A percentile compares a stretch with the other conserved stretches of the same genome.
Conservation (phyloP, 2,329 filamentous ascomycete species). For the Aspergillus flavus region DNA sequence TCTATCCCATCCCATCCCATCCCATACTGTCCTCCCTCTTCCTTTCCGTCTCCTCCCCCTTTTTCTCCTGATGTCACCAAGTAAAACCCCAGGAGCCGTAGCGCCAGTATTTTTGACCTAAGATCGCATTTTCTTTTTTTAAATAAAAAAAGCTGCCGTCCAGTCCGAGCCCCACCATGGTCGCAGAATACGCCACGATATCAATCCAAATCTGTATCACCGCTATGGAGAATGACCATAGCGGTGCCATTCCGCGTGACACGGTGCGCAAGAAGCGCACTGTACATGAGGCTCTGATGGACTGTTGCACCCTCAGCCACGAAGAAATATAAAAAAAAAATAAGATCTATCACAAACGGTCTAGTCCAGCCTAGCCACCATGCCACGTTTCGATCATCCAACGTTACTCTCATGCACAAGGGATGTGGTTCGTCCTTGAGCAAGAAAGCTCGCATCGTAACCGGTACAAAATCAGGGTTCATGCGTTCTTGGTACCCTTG, state of each 20-base stretch:
- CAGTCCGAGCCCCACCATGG: neutral
- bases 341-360: constrained; percentile 2
- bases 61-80: neutral
- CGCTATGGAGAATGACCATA: neutral
- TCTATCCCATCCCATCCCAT: neutral
- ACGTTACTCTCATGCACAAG: neutral
- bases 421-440: neutral
- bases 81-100: neutral
- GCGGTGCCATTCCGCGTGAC: neutral
- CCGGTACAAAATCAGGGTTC: constrained; percentile 25
- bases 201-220: neutral
- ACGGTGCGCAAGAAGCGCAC: neutral
- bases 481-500: constrained; percentile 78
- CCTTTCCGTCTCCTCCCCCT: neutral
- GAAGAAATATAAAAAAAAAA: neutral
- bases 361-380: neutral
- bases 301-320: neutral
- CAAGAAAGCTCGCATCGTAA: neutral
- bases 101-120: constrained; percentile 3
- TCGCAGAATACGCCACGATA: neutral
- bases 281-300: neutral
- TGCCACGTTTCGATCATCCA: constrained; percentile 5
- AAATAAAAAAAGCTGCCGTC: constrained; percentile 4
- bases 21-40: too few relatives aligned
- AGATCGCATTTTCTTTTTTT: neutral